Base-by-base conservation (phyloP, 257 asterid genomes). In the Henckelia pumila region DNA sequence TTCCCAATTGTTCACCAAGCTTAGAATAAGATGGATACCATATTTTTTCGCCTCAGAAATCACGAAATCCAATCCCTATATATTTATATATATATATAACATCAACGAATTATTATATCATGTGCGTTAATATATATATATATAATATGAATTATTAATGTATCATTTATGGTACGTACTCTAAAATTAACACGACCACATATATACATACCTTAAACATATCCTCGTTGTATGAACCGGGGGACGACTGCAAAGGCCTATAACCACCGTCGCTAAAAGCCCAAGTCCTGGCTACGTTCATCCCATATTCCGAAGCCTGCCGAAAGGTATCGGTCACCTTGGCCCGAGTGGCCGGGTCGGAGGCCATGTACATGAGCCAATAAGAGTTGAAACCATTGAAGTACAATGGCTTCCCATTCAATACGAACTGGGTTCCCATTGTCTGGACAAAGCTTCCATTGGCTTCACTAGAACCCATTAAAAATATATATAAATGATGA, bases 201-300 rank as follows among this genome's bases (percentile, higher is more conserved):
- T n/a, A n/a, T n/a, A n/a, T n/a, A 22, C 21, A 11, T 72, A 77
- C 91, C 88, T 82, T 67, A 35, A 87, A 87, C 76, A 83, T 76
- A 25, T 76, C 74, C 69, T 84, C 87, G 30, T 84, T 70, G 24
- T 83, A 87, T 0, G 25, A 29, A 9, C 86, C 88, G 0, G 92
- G 88, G 29, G 86, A 72, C 1, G 32, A 69, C 49, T 85, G 92
- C 1, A 83, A 57, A 2, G 89, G 79, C 7, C 64, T 78, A 56
- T 80, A 66, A 4, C 89, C 86, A 6, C 89, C 95, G 6, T 85
- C 89, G 4, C 84, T 81, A 23, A 87, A 87, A 25, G 92, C 92
- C 92, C 92, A 87, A 9, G 88, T 79, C 19, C 92, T 71, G 0
- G 82, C 89, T 0, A 85, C 78, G 2, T 80, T 73, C 67, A 87